phyloP scores from a whole-genome alignment of 257 asterid species.

The Oldenlandia corymbosa region DNA sequence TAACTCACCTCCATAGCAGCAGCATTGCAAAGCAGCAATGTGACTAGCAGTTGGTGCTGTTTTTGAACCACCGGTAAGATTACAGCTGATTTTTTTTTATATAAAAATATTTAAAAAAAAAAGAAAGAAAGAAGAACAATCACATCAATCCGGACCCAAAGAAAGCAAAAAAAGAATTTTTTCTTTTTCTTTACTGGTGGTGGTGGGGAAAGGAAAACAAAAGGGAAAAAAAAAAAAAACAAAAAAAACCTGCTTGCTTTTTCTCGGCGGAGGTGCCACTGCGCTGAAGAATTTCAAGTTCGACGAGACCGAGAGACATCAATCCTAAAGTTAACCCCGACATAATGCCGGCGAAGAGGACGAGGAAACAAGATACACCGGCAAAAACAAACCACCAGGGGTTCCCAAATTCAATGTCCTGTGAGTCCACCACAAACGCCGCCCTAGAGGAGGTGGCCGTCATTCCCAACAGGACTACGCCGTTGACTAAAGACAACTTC shows the following conservation, averaged over 20 bases:
- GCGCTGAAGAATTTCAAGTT: constrained; percentile 82
- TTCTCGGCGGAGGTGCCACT: constrained; percentile 69
- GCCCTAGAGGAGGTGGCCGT: constrained; percentile 34
- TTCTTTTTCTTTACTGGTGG: too few relatives aligned
- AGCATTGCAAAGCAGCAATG: constrained; percentile 83
- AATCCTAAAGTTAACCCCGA: constrained; percentile 88
- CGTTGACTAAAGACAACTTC: constrained; percentile 39
- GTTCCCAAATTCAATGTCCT: constrained; percentile 77
- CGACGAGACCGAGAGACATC: constrained; percentile 92
- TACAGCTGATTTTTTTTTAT: too few relatives aligned
- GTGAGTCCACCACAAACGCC: constrained; percentile 48
- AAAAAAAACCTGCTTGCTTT: constrained; percentile 65
- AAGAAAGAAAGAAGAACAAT: constrained; percentile 1
- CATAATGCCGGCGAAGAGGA: constrained; percentile 92
- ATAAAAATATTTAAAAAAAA: too few relatives aligned
- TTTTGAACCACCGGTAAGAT: constrained; percentile 89
- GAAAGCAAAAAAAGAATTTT: too few relatives aligned
- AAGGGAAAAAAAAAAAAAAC: too few relatives aligned
- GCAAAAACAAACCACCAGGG: constrained; percentile 92
- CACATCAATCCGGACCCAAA: too few relatives aligned
- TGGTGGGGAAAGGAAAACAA: too few relatives aligned
- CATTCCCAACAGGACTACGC: constrained; percentile 35
- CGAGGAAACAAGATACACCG: constrained; percentile 84
- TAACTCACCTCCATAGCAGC: constrained; percentile 90
- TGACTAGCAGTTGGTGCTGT: constrained; percentile 99